These are phyloP conservation scores for Histomonas meleagridis DNA, from an alignment of 208 protist species.

Conservation along the genomic window DNA sequence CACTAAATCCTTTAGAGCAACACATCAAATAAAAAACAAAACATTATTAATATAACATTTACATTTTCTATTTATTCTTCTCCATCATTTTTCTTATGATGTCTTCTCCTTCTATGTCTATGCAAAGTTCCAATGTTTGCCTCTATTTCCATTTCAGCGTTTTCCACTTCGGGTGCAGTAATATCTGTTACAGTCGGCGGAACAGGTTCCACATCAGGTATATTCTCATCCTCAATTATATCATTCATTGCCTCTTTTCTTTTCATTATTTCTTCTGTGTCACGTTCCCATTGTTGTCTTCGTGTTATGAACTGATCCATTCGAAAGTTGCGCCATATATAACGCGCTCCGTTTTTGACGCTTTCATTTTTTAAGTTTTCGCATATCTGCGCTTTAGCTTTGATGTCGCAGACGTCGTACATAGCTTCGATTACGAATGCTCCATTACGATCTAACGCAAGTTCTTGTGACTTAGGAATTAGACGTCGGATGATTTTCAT, in stretches of 20 bases:
- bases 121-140: neutral
- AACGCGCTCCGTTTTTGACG: neutral
- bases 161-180: neutral
- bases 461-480: neutral
- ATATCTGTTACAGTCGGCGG: neutral
- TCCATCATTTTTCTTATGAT: neutral
- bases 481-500: neutral
- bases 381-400: neutral
- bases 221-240: neutral
- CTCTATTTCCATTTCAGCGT: neutral
- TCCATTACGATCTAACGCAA: neutral
- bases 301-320: neutral
- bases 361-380: neutral
- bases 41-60: too few relatives aligned
- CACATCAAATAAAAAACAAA: too few relatives aligned
- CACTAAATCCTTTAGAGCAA: too few relatives aligned
- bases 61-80: too few relatives aligned
- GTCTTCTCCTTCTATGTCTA: neutral
- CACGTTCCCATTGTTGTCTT: neutral
- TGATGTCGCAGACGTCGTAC: neutral
- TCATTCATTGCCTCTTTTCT: neutral
- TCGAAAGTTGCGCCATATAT: neutral
- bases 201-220: neutral
- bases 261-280: slow-evolving; percentile 1
- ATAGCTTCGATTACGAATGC: neutral